Evolutionary conservation across 139 green algal species (phyloP).

Genomic region (Raphidocelis subcapitata): DNA sequence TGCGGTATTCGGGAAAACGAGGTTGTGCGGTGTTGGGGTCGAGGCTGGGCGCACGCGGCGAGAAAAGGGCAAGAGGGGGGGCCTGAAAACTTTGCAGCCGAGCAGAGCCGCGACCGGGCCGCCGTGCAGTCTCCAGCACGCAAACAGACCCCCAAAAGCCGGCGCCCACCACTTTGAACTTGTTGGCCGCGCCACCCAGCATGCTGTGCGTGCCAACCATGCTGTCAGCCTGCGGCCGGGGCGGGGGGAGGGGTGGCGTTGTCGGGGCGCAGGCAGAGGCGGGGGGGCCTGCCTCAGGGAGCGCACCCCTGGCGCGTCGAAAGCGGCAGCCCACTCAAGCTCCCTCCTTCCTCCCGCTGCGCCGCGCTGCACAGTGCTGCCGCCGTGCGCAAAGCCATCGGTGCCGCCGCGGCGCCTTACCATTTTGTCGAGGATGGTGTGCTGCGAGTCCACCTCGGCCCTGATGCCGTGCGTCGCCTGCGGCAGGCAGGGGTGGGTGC

Average conservation of each 20-base stretch:
- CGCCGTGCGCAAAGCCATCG: not conserved
- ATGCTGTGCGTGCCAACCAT: slow-evolving; percentile 51
- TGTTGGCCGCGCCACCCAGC: slow-evolving; percentile 49
- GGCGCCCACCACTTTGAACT: slow-evolving; percentile 64
- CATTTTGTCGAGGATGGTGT: slow-evolving; percentile 67
- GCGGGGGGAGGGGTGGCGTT: not conserved
- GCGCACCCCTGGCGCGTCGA: no score
- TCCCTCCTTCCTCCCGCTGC: no score
- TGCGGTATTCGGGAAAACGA: not conserved
- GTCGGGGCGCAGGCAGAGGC: no score
- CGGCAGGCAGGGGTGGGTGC: not conserved
- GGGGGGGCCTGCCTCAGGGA: no score
- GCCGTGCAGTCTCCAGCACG: no score
- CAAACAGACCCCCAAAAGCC: no score
- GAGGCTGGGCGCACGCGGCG: not conserved
- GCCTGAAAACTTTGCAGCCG: not conserved
- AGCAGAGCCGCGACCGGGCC: no score
- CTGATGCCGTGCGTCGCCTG: slow-evolving; percentile 68
- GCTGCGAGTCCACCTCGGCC: slow-evolving; percentile 59
- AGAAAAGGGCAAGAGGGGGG: not conserved
- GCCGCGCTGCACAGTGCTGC: no score
- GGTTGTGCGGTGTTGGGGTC: not conserved
- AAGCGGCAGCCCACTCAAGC: no score
- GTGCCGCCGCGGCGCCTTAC: slow-evolving; percentile 21
- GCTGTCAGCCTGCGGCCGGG: slow-evolving; percentile 35